Evolutionary conservation across 768 basidiomycete species (phyloP).

Genomic region (Neoboletus subvelutipes): DNA sequence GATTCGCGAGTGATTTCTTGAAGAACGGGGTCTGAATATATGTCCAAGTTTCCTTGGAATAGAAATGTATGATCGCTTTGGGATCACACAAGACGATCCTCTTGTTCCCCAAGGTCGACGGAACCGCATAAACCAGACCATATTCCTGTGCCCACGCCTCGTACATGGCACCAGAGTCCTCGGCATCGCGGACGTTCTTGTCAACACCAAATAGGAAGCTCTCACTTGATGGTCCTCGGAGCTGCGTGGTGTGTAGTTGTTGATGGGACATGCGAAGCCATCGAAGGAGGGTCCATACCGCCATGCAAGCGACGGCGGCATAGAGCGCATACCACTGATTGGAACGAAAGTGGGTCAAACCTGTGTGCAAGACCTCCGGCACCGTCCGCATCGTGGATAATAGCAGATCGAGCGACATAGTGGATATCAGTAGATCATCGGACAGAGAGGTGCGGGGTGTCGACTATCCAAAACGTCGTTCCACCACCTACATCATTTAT

Average conservation of each 20-base stretch:
- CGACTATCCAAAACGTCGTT: too few species aligned
- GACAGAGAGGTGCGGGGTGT: neutral
- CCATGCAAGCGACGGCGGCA: neutral
- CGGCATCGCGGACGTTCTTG: neutral
- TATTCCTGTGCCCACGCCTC: conserved; percentile 20
- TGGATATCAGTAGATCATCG: too few species aligned
- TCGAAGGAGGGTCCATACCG: conserved; percentile 8
- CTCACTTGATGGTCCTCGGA: conserved; percentile 14
- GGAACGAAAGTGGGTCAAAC: neutral
- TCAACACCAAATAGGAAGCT: conserved; percentile 17
- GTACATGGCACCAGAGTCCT: conserved; percentile 5
- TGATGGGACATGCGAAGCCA: neutral
- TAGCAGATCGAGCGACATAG: neutral
- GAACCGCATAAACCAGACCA: conserved; percentile 11
- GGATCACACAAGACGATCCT: conserved; percentile 37
- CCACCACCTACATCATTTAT: neutral
- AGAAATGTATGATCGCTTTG: conserved; percentile 26
- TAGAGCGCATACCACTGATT: neutral
- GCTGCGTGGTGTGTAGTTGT: conserved; percentile 7
- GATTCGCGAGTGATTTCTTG: conserved; percentile 34
- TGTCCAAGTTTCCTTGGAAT: conserved; percentile 12
- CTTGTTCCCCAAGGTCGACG: conserved; percentile 3
- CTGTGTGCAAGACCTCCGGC: neutral
- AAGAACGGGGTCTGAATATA: conserved; percentile 42
- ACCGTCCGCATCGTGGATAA: neutral